A percentile compares a stretch with the other conserved stretches of the same genome.
Conservation (phyloP, 2,329 filamentous ascomycete species). For the Ascochyta rabiei region DNA sequence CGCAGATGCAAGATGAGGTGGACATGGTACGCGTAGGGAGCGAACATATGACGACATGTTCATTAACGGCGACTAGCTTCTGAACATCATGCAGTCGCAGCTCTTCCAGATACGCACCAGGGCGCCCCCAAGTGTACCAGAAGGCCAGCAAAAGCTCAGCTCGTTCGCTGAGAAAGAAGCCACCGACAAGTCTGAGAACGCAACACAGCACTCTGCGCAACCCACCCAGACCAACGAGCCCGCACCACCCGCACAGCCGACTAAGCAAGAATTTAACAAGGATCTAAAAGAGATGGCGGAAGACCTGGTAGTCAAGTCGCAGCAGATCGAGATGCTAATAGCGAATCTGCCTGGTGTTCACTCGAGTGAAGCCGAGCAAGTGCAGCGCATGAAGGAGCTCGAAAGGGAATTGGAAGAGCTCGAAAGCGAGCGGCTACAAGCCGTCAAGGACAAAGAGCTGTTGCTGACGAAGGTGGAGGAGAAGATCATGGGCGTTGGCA, state of each 20-base stretch:
- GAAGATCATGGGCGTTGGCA: constrained; percentile 49
- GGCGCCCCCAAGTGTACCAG: constrained; percentile 51
- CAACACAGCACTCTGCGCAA: constrained; percentile 16
- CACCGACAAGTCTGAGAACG: constrained; percentile 29
- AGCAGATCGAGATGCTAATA: constrained; percentile 81
- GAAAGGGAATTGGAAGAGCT: constrained; percentile 52
- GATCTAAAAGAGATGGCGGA: constrained; percentile 75
- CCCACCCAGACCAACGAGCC: constrained; percentile 21
- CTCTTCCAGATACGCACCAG: constrained; percentile 53
- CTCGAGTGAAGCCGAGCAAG: constrained; percentile 78
- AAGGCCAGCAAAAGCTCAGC: constrained; percentile 50
- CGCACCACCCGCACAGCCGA: constrained; percentile 19
- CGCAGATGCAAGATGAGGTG: constrained; percentile 83
- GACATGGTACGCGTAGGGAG: constrained; percentile 66
- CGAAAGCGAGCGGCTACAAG: constrained; percentile 49
- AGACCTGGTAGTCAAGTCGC: constrained; percentile 79
- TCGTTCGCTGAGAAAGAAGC: constrained; percentile 41
- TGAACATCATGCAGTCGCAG: constrained; percentile 56
- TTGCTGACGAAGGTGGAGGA: constrained; percentile 55
- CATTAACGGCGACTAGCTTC: constrained; percentile 42
- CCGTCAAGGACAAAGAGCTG: constrained; percentile 50
- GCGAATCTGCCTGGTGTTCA: constrained; percentile 77
- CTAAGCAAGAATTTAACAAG: constrained; percentile 61
- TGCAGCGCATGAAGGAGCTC: constrained; percentile 60
- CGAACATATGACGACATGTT: background rate